These are phyloP conservation scores for Funneliformis geosporum DNA, from an alignment of 192 early-diverging fungal species.

Conservation along the genomic window DNA sequence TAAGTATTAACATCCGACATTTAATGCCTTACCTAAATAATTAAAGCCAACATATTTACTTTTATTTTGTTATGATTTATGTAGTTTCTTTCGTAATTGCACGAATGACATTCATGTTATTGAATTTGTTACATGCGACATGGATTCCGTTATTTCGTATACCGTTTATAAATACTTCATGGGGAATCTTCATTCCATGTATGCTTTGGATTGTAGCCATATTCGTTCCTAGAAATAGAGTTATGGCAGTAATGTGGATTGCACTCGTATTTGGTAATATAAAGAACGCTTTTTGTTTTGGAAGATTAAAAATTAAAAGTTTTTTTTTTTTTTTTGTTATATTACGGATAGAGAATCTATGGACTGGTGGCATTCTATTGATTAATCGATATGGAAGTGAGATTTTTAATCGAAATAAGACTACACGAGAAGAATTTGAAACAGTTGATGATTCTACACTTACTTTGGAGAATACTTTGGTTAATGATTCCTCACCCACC, in stretches of 20 bases:
- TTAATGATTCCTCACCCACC: background rate
- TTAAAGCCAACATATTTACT: background rate
- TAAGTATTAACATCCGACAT: background rate
- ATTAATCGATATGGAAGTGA: background rate
- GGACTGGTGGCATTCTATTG: background rate
- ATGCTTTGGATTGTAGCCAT: constrained; percentile 12
- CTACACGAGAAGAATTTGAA: constrained; percentile 3
- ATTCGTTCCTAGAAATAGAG: background rate
- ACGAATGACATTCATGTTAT: background rate
- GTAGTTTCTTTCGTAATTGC: constrained; percentile 19
- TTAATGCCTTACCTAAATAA: background rate
- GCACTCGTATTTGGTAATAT: constrained; percentile 17
- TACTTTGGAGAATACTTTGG: background rate
- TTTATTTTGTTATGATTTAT: background rate
- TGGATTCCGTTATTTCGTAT: constrained; percentile 22
- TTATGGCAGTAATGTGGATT: background rate
- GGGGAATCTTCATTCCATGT: constrained; percentile 30
- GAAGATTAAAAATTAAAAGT: background rate
- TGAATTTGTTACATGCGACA: background rate
- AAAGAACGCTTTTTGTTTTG: background rate
- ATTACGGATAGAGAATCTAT: too few species aligned
- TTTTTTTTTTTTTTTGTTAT: background rate
- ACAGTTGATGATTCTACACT: background rate
- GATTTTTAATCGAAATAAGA: background rate
- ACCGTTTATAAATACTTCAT: background rate